These are phyloP conservation scores for Clarireedia homoeocarpa DNA, from an alignment of 2,329 filamentous ascomycete genomes.

Conservation along the genomic window DNA sequence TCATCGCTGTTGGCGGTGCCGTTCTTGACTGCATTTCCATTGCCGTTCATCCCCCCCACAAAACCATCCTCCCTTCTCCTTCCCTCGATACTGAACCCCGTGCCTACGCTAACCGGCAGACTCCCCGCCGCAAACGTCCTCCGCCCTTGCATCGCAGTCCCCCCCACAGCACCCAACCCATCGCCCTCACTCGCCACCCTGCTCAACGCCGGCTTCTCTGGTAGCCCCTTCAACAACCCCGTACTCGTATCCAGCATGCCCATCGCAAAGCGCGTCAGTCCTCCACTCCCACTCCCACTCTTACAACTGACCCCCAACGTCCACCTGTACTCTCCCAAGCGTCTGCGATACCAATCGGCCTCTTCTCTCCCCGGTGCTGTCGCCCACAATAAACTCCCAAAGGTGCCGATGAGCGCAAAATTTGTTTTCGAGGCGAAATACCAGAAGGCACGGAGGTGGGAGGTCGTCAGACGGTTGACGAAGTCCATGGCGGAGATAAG, in stretches of 20 bases:
- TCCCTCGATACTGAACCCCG: conserved; percentile 2
- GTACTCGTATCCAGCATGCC: conserved; percentile 69
- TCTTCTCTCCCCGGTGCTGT: conserved; percentile 83
- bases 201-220: conserved; percentile 62
- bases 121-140: background rate
- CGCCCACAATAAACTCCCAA: conserved; percentile 82
- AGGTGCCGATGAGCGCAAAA: conserved; percentile 91
- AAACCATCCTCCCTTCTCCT: background rate
- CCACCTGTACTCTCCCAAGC: conserved; percentile 88
- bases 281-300: conserved; percentile 36
- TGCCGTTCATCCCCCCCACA: conserved; percentile 9
- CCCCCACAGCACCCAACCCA: background rate
- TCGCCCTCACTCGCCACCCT: conserved; percentile 34
- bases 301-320: conserved; percentile 81
- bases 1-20: conserved; percentile 2
- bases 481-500: conserved; percentile 97
- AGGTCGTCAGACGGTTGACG: conserved; percentile 81
- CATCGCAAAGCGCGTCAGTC: conserved; percentile 63
- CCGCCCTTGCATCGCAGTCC: background rate
- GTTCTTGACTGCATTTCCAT: conserved; percentile 19
- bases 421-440: conserved; percentile 82
- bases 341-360: conserved; percentile 81
- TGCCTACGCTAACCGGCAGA: background rate
- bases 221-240: conserved; percentile 59
- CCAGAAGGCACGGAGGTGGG: conserved; percentile 88